Evolutionary conservation across 2,329 filamentous ascomycete genomes (phyloP).

Genomic region (Paecilomyces dactylethromorphus): DNA sequence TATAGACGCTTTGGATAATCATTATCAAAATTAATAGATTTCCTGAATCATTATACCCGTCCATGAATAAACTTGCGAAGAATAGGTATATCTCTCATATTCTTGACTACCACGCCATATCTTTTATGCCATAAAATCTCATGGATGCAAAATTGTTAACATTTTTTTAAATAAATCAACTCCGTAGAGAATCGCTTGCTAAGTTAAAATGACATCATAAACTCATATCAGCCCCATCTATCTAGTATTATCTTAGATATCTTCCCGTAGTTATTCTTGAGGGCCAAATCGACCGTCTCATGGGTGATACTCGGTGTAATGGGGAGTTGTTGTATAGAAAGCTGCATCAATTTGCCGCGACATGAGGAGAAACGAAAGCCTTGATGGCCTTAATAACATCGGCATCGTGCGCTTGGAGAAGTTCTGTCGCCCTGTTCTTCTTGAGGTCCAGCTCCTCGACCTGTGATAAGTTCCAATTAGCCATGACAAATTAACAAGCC

Average conservation of each 20-base stretch:
- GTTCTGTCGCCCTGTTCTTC: slow-evolving; percentile 41
- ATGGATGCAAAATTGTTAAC: not conserved
- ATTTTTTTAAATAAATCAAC: not conserved
- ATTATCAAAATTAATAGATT: no score
- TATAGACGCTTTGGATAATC: not conserved
- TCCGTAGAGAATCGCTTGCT: not conserved
- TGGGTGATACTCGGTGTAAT: no score
- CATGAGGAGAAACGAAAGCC: slow-evolving; percentile 30
- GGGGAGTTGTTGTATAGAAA: not conserved
- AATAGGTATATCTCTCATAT: no score
- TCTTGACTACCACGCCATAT: not conserved
- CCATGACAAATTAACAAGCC: not conserved
- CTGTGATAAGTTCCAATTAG: slow-evolving; percentile 14
- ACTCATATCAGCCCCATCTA: not conserved
- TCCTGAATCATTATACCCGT: no score
- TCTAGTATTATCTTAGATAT: not conserved
- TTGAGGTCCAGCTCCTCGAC: slow-evolving; percentile 41
- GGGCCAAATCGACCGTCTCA: no score
- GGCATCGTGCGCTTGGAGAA: slow-evolving; percentile 41
- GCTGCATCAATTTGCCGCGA: not conserved
- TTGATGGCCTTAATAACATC: slow-evolving; percentile 35
- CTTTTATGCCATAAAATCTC: not conserved
- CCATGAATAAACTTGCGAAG: no score
- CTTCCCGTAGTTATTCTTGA: not conserved
- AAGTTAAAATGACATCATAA: not conserved